Evolutionary conservation across 78 protist species (phyloP).

Genomic region (Emiliania huxleyi): DNA sequence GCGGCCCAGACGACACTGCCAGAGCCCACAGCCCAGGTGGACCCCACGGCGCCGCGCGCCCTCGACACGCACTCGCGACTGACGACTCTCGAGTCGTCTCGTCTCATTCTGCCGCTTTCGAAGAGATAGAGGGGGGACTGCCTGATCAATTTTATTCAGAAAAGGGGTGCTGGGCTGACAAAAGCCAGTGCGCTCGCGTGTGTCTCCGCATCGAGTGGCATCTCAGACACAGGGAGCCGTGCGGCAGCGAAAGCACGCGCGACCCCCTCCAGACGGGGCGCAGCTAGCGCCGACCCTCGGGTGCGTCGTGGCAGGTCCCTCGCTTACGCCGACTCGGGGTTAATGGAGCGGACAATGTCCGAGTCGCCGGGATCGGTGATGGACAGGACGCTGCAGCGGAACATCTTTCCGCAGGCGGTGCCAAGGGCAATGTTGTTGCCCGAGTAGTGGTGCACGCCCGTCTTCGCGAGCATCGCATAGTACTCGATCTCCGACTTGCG

Average conservation of each 20-base stretch:
- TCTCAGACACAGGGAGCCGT: background rate
- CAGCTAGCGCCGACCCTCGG: background rate
- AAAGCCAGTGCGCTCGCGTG: too few species aligned
- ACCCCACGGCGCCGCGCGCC: too few species aligned
- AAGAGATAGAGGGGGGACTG: too few species aligned
- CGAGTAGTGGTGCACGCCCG: conserved; percentile 94
- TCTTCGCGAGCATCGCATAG: conserved; percentile 97
- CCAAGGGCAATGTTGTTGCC: conserved; percentile 99
- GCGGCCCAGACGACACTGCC: too few species aligned
- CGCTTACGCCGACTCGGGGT: background rate
- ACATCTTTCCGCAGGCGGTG: conserved; percentile 97
- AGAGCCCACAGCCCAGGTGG: too few species aligned
- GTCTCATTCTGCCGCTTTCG: too few species aligned
- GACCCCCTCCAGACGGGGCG: background rate
- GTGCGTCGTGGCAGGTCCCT: background rate
- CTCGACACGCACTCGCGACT: too few species aligned
- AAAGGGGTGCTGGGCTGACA: too few species aligned
- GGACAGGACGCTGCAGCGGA: conserved; percentile 84
- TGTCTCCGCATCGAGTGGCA: background rate
- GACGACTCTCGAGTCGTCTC: too few species aligned
- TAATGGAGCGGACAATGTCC: conserved; percentile 81
- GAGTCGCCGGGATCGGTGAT: conserved; percentile 96
- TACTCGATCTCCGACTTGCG: conserved; percentile 98
- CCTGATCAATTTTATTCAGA: too few species aligned
- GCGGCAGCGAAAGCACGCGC: too few species aligned